A percentile compares a stretch with the other conserved stretches of the same genome.
Conservation (phyloP, 495 filamentous ascomycete genomes). For the Podospora pseudopauciseta region DNA sequence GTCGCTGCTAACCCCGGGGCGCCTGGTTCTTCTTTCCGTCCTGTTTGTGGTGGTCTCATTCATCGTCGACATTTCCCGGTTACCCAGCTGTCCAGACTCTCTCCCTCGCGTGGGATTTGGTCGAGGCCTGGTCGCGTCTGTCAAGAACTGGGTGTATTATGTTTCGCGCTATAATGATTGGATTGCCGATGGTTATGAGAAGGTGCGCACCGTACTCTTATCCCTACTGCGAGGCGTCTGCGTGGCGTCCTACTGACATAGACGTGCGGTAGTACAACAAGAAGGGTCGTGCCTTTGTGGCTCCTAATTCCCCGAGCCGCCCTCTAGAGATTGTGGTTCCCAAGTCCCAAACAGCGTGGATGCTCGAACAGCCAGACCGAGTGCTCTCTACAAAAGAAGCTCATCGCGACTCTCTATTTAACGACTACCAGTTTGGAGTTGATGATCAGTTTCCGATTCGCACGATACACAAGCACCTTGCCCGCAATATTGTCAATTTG, state of each 20-base stretch:
- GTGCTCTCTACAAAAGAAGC: constrained; percentile 30
- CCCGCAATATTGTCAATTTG: constrained; percentile 31
- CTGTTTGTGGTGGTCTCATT: constrained; percentile 32
- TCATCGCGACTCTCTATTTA: constrained; percentile 31
- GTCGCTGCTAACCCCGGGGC: constrained; percentile 28
- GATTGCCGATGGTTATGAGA: constrained; percentile 35
- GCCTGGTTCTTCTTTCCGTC: constrained; percentile 16
- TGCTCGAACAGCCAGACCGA: constrained; percentile 37
- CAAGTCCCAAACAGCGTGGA: constrained; percentile 33
- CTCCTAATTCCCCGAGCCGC: constrained; percentile 30
- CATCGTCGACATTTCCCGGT: constrained; percentile 32
- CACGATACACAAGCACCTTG: constrained; percentile 36
- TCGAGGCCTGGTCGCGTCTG: constrained; percentile 24
- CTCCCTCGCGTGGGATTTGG: constrained; percentile 34
- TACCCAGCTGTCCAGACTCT: constrained; percentile 32
- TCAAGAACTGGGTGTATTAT: constrained; percentile 34
- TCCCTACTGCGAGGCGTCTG: not conserved
- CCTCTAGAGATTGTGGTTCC: constrained; percentile 37
- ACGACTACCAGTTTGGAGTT: constrained; percentile 32
- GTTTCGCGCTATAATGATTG: constrained; percentile 29
- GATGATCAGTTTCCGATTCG: constrained; percentile 32
- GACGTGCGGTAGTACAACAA: constrained; percentile 29
- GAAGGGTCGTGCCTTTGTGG: constrained; percentile 31
- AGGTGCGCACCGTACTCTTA: constrained; percentile 17
- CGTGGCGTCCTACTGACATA: constrained; percentile 1